phyloP scores from a whole-genome alignment of 768 basidiomycete species.

The Amylocystis lapponica region DNA sequence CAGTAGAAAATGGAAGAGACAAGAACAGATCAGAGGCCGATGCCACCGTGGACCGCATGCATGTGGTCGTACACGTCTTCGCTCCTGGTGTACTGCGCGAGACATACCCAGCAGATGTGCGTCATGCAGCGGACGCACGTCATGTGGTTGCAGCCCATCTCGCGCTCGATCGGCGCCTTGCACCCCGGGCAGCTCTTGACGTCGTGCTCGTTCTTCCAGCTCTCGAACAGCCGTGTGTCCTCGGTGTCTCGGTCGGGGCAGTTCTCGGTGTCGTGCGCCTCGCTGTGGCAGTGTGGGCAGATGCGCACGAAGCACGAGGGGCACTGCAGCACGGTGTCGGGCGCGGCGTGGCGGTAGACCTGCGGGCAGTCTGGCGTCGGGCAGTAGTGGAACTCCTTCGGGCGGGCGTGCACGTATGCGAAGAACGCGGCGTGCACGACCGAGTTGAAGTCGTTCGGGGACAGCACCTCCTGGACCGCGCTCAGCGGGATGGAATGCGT shows the following conservation, averaged over 20 bases:
- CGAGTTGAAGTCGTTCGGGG: conserved; percentile 45
- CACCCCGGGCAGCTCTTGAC: conserved; percentile 76
- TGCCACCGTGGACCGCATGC: conserved; percentile 59
- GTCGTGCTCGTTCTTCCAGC: conserved; percentile 57
- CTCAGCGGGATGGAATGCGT: conserved; percentile 47
- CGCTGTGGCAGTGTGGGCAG: conserved; percentile 54
- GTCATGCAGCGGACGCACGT: conserved; percentile 69
- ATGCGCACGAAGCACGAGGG: conserved; percentile 68
- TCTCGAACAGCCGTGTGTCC: conserved; percentile 48
- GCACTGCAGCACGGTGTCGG: conserved; percentile 54
- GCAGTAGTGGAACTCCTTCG: conserved; percentile 65
- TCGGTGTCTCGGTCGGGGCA: conserved; percentile 57
- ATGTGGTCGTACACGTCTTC: conserved; percentile 78
- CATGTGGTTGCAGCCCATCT: conserved; percentile 79
- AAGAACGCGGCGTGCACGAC: conserved; percentile 56
- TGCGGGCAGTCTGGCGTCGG: conserved; percentile 77
- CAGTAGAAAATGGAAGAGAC: neutral
- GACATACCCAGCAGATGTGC: conserved; percentile 79
- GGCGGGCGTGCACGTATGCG: conserved; percentile 51
- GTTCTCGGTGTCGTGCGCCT: conserved; percentile 60
- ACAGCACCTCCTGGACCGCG: conserved; percentile 44
- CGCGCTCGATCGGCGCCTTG: conserved; percentile 62
- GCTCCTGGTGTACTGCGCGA: conserved; percentile 61
- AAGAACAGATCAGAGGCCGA: conserved; percentile 32
- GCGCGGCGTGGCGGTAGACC: conserved; percentile 55